A percentile compares a stretch with the other conserved stretches of the same genome.
Conservation (phyloP, 208 protist genomes). For the Trypanosoma vivax region DNA sequence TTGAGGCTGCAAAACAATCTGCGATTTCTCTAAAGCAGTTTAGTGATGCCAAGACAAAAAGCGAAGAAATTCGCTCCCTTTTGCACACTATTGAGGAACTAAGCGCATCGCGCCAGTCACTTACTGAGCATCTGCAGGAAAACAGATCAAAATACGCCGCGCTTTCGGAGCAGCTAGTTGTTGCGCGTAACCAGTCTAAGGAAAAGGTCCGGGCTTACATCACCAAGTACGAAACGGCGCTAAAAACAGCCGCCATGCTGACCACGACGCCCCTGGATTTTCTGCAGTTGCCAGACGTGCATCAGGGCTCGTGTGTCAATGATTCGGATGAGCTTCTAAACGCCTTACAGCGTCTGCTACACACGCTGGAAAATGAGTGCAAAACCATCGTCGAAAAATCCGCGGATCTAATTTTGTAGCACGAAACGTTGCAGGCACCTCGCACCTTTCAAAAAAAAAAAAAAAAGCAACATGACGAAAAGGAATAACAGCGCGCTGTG, state of each 20-base stretch:
- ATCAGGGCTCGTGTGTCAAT: no score
- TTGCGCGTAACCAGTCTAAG: background rate
- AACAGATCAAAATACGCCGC: background rate
- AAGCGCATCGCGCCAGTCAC: background rate
- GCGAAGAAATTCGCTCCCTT: slow-evolving; percentile 8
- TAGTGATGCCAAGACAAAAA: slow-evolving; percentile 32
- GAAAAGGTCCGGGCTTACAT: slow-evolving; percentile 2
- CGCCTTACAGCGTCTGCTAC: background rate
- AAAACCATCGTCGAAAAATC: no score
- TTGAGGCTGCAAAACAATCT: slow-evolving; percentile 29
- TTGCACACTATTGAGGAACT: background rate
- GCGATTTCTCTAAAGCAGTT: slow-evolving; percentile 34
- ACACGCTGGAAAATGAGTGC: slow-evolving; percentile 13
- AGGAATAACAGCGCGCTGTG: no score
- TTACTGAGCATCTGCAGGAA: background rate
- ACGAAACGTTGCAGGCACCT: no score
- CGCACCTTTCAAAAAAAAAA: no score
- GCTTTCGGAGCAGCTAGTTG: background rate
- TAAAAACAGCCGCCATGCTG: background rate
- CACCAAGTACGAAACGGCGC: background rate
- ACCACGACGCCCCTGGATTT: background rate
- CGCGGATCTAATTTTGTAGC: no score
- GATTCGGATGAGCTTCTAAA: slow-evolving; percentile 6
- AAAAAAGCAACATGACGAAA: no score
- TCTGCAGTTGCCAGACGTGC: slow-evolving; percentile 2